Percentiles rank a stretch among this genome's conserved stretches.
Evolutionary conservation across 192 early-diverging fungal species (phyloP).

Genomic region (Gigaspora rosea): DNA sequence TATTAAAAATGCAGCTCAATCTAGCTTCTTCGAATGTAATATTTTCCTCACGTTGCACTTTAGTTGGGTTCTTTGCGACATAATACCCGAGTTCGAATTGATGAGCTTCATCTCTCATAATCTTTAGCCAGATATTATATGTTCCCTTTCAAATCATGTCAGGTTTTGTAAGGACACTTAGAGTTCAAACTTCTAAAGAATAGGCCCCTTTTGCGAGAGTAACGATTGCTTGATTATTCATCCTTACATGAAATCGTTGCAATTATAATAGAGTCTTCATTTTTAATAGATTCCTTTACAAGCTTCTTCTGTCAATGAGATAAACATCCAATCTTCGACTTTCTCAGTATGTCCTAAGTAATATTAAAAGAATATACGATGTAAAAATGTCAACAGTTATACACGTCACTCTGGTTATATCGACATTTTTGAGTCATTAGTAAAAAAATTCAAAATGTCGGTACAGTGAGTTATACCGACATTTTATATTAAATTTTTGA

Average conservation of each 20-base stretch:
- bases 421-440: no score
- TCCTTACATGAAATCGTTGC: slow-evolving; percentile 61
- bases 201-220: slow-evolving; percentile 55
- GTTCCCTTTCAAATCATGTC: slow-evolving; percentile 59
- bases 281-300: slow-evolving; percentile 50
- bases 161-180: slow-evolving; percentile 64
- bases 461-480: no score
- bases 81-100: slow-evolving; percentile 53
- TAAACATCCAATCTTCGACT: slow-evolving; percentile 45
- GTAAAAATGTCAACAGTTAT: no score
- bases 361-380: neutral
- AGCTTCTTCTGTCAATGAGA: slow-evolving; percentile 52
- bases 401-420: no score
- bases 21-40: slow-evolving; percentile 15
- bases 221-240: slow-evolving; percentile 59
- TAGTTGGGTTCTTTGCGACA: slow-evolving; percentile 51
- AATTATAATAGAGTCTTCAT: slow-evolving; percentile 54
- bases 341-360: slow-evolving; percentile 14
- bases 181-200: slow-evolving; percentile 49
- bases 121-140: slow-evolving; percentile 50
- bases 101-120: slow-evolving; percentile 52
- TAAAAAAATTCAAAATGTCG: no score
- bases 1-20: neutral
- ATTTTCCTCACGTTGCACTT: neutral
- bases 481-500: no score